Evolutionary conservation across 2,329 filamentous ascomycete genomes (phyloP).

Genomic region (Pseudodiploospora longispora): DNA sequence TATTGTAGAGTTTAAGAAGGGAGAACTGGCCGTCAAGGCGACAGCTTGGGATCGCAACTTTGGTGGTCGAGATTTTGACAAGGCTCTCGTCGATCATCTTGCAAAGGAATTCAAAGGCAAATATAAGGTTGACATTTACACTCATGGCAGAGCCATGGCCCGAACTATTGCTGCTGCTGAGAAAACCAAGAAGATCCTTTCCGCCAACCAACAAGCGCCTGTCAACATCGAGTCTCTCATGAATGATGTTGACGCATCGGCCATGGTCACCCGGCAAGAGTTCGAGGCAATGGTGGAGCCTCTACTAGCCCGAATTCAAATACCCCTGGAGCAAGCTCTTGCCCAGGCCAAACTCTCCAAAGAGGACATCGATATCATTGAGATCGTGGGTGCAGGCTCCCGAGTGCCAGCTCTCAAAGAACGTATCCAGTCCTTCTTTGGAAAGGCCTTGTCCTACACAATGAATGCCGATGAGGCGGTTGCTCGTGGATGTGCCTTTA

Average conservation of each 20-base stretch:
- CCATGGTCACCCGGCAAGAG: slow-evolving; percentile 88
- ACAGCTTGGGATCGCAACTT: slow-evolving; percentile 94
- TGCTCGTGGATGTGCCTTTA: slow-evolving; percentile 91
- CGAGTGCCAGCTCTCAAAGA: slow-evolving; percentile 92
- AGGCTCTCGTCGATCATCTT: slow-evolving; percentile 89
- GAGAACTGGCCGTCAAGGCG: slow-evolving; percentile 86
- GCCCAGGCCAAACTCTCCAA: slow-evolving; percentile 84
- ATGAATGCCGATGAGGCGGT: slow-evolving; percentile 98
- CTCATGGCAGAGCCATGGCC: slow-evolving; percentile 80
- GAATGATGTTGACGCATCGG: slow-evolving; percentile 89
- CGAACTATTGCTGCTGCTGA: slow-evolving; percentile 84
- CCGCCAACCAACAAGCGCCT: slow-evolving; percentile 85
- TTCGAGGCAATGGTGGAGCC: slow-evolving; percentile 86
- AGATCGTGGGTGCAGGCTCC: slow-evolving; percentile 90
- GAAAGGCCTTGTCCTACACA: slow-evolving; percentile 88
- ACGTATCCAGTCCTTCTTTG: slow-evolving; percentile 81
- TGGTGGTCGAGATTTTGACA: slow-evolving; percentile 94
- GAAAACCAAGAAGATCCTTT: slow-evolving; percentile 97
- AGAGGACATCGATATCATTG: slow-evolving; percentile 88
- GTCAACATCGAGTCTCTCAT: slow-evolving; percentile 97
- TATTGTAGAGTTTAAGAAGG: slow-evolving; percentile 94
- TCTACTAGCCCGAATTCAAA: slow-evolving; percentile 63
- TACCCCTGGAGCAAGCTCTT: slow-evolving; percentile 81
- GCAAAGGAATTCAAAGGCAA: slow-evolving; percentile 94
- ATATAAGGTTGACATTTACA: slow-evolving; percentile 92